Base-by-base conservation (phyloP, 2,329 filamentous ascomycete genomes). In the Trichoderma sp. region DNA sequence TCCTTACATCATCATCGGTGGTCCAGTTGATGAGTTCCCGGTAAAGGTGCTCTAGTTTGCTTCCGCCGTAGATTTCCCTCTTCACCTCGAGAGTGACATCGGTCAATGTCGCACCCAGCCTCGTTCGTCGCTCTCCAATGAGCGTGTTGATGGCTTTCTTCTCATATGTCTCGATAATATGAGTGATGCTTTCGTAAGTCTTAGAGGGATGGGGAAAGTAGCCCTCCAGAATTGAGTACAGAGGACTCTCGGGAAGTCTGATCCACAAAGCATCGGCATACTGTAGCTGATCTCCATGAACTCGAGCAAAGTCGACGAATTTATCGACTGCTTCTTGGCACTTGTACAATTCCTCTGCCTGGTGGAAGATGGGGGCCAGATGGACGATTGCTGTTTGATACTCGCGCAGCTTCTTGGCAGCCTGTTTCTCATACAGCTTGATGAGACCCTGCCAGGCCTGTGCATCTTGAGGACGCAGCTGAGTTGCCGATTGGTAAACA, bases 391-490 rank as follows among this genome's bases (percentile, higher is more conserved):
- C 93, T 59, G 89, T 84, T 62, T 92, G 91, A 78, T 97, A 97
- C 63, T 91, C 87, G 69, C 88, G 86, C 15, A 98, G 83, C 76
- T 91, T 93, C 69, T 87, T 86, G 34, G 84, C 81, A 17, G 89
- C 91, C 78, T 94, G 92, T 76, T 90, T 92, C 82, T 97, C 93
- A 79, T 94, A 98, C 34, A 98, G 82, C 77, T 91, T 93, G 80
- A 96, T 88, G 59, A 99, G 85, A 1, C 96, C 96, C 79, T 97
- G 93, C 94, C 93, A 98, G 75, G 93, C 93, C 77, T 95, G 92
- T n/a, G 89, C 84, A 75, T 98, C 94, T 20, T 88, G 85, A 1
- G 91, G 88, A 74, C 93, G 95, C 73, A 93, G 84, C 23, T 86
- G 85, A 6, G 92, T 88, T 1, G 95, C 96, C 36, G 88, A 85